Evolutionary conservation across 2,329 filamentous ascomycete species (phyloP), one percentile per base, ranked within the genome.

Genomic region (Alternaria infectoria): DNA sequence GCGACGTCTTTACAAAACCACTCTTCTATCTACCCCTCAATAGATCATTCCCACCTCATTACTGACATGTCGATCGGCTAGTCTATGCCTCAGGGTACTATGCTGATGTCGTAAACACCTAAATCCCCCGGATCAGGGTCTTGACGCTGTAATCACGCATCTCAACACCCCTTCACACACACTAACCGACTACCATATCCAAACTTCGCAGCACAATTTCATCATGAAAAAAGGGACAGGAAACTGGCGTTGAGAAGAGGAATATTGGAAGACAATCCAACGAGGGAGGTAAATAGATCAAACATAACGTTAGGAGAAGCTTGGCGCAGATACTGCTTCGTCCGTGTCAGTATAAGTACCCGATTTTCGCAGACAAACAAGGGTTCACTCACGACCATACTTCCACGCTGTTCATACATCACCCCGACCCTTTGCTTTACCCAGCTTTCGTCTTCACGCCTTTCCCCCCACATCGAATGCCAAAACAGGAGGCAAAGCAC

Each of bases 261-360:
- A 15, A 8, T 0, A 36, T n/a, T 0, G 13, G n/a, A 15, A 2
- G 32, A 36, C 15, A 15, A 1, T 36, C 1, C 15, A 36, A n/a
- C 32, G 1, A 36, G 32, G 32, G 8, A 36, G 1, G 32, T 36
- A n/a, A 36, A 13, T 4, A 36, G 32, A 36, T 36, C 32, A 36
- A 7, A 7, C 13, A 7, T 36, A 7, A 5, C 8, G 30, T 32
- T n/a, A n/a, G 4, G 6, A 36, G 15, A 4, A 36, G 0, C 32
- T 36, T 36, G 7, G 32, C 15, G 15, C 32, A 36, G 32, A 36
- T 15, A 36, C 13, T 6, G 13, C 30, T 32, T 32, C 30, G 5
- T 36, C n/a, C 32, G 4, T 36, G 13, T 36, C 13, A 36, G 32
- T 36, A 6, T 4, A 36, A 36, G 32, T 36, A 36, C 32, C 32